Conservation (phyloP, 768 basidiomycete genomes). For the Boletus rubroflammeus region DNA sequence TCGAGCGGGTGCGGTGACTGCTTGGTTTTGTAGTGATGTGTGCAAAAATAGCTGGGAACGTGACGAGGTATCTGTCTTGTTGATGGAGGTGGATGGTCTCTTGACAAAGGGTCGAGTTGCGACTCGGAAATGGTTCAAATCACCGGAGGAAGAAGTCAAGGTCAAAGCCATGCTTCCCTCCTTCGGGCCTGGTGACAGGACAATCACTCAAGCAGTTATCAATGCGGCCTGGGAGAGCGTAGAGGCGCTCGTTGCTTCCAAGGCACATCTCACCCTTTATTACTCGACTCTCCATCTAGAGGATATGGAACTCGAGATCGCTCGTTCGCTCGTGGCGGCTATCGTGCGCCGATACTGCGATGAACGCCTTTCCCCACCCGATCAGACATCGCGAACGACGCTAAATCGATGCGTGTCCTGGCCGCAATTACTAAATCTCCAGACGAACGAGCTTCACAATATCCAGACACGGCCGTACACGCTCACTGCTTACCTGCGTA, state of each 20-base stretch:
- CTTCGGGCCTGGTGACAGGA: slow-evolving; percentile 7
- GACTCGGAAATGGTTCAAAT: slow-evolving; percentile 29
- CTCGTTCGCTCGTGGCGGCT: slow-evolving; percentile 51
- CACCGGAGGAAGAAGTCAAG: slow-evolving; percentile 20
- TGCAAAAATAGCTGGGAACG: slow-evolving; percentile 46
- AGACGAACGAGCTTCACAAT: slow-evolving; percentile 53
- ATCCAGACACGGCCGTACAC: slow-evolving; percentile 46
- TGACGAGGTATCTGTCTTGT: slow-evolving; percentile 31
- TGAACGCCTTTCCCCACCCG: slow-evolving; percentile 12
- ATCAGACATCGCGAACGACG: neutral
- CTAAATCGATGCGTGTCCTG: slow-evolving; percentile 31
- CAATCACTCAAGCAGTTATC: slow-evolving; percentile 38
- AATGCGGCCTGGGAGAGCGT: slow-evolving; percentile 46
- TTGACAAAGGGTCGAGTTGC: slow-evolving; percentile 34
- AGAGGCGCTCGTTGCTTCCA: slow-evolving; percentile 30
- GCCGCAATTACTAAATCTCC: slow-evolving; percentile 50
- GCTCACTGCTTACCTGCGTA: slow-evolving; percentile 48
- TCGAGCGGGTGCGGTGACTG: slow-evolving; percentile 35
- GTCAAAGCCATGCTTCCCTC: slow-evolving; percentile 16
- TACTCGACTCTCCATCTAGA: slow-evolving; percentile 35
- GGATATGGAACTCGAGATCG: slow-evolving; percentile 57
- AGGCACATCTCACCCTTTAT: slow-evolving; percentile 21
- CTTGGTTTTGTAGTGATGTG: slow-evolving; percentile 53
- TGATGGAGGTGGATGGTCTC: slow-evolving; percentile 32
- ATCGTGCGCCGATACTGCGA: slow-evolving; percentile 42